Evolutionary conservation across 2,329 filamentous ascomycete genomes (phyloP), one percentile per base, ranked within the genome.

Genomic region (Colletotrichum sp.): DNA sequence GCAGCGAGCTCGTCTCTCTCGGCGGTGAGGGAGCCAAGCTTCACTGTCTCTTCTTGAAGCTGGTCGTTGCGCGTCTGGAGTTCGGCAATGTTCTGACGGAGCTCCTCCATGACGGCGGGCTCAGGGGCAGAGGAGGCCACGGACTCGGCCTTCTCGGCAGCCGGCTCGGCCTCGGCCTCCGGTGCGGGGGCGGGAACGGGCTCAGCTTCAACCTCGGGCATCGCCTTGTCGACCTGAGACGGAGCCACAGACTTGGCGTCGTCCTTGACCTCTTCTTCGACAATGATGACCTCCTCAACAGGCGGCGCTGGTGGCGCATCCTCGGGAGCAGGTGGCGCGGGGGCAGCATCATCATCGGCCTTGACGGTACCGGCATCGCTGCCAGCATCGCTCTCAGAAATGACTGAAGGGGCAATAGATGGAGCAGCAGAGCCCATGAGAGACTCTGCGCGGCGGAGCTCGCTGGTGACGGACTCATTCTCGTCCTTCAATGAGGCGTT

Each of bases 11-110:
- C 77, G 26, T 77, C 75, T 13, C 75, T 64, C 61, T 78, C 77
- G 4, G 75, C 65, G 13, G 72, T 76, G 12, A 78, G 72, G n/a
- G 72, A 64, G 30, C 67, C 69, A 15, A 78, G 66, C 30, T 52
- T 65, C 16, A 69, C 59, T 3, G 72, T 74, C 30, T 77, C 68
- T 13, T 60, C 67, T 18, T 78, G 68, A 15, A 78, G 75, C 61
- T 72, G 65, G 6, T 75, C 68, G 72, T 78, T 78, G 26, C 75
- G 77, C 18, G 68, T 66, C 39, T 75, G 68, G 13, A 78, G 77
- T 18, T 78, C 77, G 26, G 71, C 67, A 52, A 76, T 74, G n/a
- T 74, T 75, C 6, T 75, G 59, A 48, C 74, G 71, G 60, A 76
- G 74, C 66, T 76, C 71, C 32, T 76, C 74, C 60, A 75, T 48